Evolutionary conservation across 2,329 filamentous ascomycete species (phyloP).

Genomic region (Torrubiella hemipterigena): DNA sequence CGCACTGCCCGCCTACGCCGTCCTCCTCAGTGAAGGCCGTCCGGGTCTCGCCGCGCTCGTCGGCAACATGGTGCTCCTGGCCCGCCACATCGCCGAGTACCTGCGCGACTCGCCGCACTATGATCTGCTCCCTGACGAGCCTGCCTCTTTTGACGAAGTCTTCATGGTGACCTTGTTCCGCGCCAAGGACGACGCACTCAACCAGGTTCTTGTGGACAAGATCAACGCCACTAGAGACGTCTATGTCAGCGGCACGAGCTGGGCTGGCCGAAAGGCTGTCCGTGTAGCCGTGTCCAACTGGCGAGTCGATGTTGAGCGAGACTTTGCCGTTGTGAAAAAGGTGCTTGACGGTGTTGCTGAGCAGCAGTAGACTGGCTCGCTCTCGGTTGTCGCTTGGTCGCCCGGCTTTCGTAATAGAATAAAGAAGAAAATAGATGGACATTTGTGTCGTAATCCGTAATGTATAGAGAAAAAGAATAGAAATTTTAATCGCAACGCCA

Average conservation of each 20-base stretch:
- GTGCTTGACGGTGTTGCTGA: slow-evolving; percentile 43
- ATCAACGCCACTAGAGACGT: slow-evolving; percentile 67
- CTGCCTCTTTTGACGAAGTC: slow-evolving; percentile 35
- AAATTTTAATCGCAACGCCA: no score
- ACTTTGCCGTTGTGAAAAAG: slow-evolving; percentile 50
- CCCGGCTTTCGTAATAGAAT: neutral
- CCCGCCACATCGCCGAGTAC: slow-evolving; percentile 53
- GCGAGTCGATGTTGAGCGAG: slow-evolving; percentile 58
- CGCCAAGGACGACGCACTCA: slow-evolving; percentile 51
- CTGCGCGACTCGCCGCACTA: slow-evolving; percentile 50
- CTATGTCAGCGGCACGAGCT: slow-evolving; percentile 73
- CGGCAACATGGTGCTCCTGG: slow-evolving; percentile 57
- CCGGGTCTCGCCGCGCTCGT: slow-evolving; percentile 59
- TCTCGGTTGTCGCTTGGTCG: no score
- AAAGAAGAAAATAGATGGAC: neutral
- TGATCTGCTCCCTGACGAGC: slow-evolving; percentile 48
- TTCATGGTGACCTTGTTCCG: slow-evolving; percentile 64
- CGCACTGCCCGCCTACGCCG: slow-evolving; percentile 79
- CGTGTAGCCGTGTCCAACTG: slow-evolving; percentile 83
- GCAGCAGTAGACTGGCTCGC: no score
- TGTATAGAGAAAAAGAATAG: no score
- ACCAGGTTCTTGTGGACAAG: slow-evolving; percentile 50
- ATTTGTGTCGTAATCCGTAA: no score
- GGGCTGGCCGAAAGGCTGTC: slow-evolving; percentile 61
- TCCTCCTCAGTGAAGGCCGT: slow-evolving; percentile 61